Evolutionary conservation across 331 rosid species (phyloP), one percentile per base, ranked within the genome.

Genomic region (Ulmus americana): DNA sequence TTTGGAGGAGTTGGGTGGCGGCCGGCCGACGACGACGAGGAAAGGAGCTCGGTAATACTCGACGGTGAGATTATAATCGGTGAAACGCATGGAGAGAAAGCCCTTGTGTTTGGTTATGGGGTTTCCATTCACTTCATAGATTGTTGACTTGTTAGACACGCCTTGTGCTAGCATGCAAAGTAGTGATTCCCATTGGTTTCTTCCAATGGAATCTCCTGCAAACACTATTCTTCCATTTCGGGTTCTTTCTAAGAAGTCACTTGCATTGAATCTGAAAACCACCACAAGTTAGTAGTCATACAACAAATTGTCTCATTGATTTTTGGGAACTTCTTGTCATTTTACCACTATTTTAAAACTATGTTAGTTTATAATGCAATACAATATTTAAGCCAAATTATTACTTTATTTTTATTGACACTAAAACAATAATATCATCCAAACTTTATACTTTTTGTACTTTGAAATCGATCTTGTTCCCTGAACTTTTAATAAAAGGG

Each of bases 101-200:
- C 90, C 97, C 56, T 78, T 90, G 82, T 94, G 96, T 59, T 90
- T 94, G 77, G 76, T 85, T 58, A 94, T 84, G 64, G 99, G 88
- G 45, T 18, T 84, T 28, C 95, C 95, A 50, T 82, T 55, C 8
- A 82, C 95, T 81, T 94, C 97, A 65, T 82, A 76, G 71, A 94
- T 94, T 13, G 76, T 61, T 0, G 97, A 87, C 45, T 74, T 7
- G 69, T 85, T 89, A 2, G 95, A 62, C 41, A 81, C 82, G 55
- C 75, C 96, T 61, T 75, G 58, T 28, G 88, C 63, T 38, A 90
- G 82, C 97, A 94, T 82, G 88, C 97, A 94, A 2, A 87, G 73
- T 48, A 87, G 69, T 0, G 97, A 94, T 60, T 94, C 95, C 99
- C 97, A 94, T 44, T 94, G 97, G 77, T 94, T 94, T 76, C 99